These are phyloP conservation scores for Russula brevipes DNA, from an alignment of 768 basidiomycete species.

Conservation along the genomic window DNA sequence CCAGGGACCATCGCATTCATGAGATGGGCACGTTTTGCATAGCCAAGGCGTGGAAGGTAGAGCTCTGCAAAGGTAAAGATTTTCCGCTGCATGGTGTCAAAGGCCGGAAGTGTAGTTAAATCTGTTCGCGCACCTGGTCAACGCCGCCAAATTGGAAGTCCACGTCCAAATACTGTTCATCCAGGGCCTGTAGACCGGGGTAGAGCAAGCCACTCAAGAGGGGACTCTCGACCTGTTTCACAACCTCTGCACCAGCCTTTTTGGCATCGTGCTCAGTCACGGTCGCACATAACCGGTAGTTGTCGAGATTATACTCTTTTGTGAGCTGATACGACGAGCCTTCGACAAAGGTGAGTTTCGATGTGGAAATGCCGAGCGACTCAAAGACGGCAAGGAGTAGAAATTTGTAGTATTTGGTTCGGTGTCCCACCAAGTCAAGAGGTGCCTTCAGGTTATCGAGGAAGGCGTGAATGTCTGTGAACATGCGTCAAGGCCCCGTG, in stretches of 20 bases:
- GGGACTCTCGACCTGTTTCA: slow-evolving; percentile 93
- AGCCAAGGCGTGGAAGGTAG: slow-evolving; percentile 91
- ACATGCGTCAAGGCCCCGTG: slow-evolving; percentile 3
- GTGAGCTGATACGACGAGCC: slow-evolving; percentile 93
- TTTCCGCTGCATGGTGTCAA: slow-evolving; percentile 59
- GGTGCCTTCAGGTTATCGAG: slow-evolving; percentile 97
- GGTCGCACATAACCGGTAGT: slow-evolving; percentile 86
- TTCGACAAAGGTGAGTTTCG: slow-evolving; percentile 75
- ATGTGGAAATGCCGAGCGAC: slow-evolving; percentile 85
- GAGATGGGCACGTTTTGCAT: slow-evolving; percentile 89
- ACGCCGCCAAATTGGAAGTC: slow-evolving; percentile 99
- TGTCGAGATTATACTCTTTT: slow-evolving; percentile 89
- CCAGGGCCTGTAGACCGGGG: slow-evolving; percentile 93
- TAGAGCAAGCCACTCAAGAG: slow-evolving; percentile 89
- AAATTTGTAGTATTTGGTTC: slow-evolving; percentile 86
- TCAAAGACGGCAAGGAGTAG: slow-evolving; percentile 78
- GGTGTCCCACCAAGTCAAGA: slow-evolving; percentile 79
- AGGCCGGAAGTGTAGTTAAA: background rate
- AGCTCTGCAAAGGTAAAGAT: slow-evolving; percentile 98
- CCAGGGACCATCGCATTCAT: slow-evolving; percentile 99
- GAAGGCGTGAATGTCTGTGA: slow-evolving; percentile 88
- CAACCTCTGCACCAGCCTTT: slow-evolving; percentile 97
- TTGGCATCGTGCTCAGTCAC: slow-evolving; percentile 96
- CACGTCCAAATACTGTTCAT: slow-evolving; percentile 92
- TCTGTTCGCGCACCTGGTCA: slow-evolving; percentile 67